Base-by-base conservation (phyloP, 495 filamentous ascomycete genomes). In the Pyrenula aspistea region DNA sequence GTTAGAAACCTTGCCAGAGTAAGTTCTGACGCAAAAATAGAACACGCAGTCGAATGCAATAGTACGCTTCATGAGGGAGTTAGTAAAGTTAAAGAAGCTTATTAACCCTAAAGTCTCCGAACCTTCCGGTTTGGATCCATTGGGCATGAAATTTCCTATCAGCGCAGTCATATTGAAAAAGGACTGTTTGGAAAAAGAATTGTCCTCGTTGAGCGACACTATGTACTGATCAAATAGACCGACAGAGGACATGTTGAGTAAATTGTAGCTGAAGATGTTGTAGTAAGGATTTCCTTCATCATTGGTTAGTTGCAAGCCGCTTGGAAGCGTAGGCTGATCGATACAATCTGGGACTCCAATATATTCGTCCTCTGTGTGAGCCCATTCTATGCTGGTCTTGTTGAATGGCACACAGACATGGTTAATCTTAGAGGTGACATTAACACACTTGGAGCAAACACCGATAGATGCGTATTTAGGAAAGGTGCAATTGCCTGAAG, bases 401-500 rank as follows among this genome's bases (percentile, higher is more conserved):
- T 42, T 4, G 31, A 42, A 42, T 42, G 31, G 31, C 31, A 42
- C 31, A 15, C 31, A 42, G 31, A 15, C 15, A 4, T 42, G 4
- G 15, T 42, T 42, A 42, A 42, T 42, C 8, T 42, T 42, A 8
- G 31, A 4, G n/a, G 67, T 68, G 36, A 75, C 62, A 58, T 78
- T 69, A 53, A 68, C 63, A 25, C 68, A 68, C 15, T 59, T 62
- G 10, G 66, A 63, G 59, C 77, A 80, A 50, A 77, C 59, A 1
- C 71, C 73, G 11, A 80, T 63, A 1, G 77, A 73, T 53, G 70
- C 67, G 56, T 75, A 77, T 21, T 59, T 57, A 0, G 64, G 60
- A 55, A 68, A 78, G 4, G 67, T 71, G 55, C 75, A 78, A 57
- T 75, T 71, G 21, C 71, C 71, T 0, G 75, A 69, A 25, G 72